phyloP scores from a whole-genome alignment of 495 filamentous ascomycete species.

The Monascus purpureus region DNA sequence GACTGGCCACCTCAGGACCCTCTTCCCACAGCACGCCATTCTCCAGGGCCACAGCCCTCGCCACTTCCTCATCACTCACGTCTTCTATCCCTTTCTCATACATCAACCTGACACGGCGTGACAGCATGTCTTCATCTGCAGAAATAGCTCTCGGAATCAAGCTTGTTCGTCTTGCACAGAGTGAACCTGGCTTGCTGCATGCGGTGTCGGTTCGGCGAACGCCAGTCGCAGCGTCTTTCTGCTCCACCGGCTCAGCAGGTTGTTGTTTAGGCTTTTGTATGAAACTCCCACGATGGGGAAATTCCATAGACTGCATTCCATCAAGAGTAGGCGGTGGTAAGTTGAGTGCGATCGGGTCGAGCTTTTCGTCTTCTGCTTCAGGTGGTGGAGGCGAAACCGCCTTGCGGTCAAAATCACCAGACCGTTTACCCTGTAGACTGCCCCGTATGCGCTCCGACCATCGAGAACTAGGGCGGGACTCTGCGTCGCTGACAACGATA shows the following conservation, averaged over 20 bases:
- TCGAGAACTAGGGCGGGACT: slow-evolving; percentile 23
- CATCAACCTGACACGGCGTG: slow-evolving; percentile 80
- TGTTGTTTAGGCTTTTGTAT: slow-evolving; percentile 5
- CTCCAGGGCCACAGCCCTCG: slow-evolving; percentile 31
- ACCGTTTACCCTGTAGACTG: slow-evolving; percentile 20
- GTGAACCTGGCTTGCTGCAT: slow-evolving; percentile 20
- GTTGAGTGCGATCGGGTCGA: too few relatives aligned
- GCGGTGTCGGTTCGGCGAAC: slow-evolving; percentile 24
- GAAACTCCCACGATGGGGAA: slow-evolving; percentile 42
- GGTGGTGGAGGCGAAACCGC: slow-evolving; percentile 15
- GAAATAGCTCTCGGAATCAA: slow-evolving; percentile 34
- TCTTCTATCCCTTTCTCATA: slow-evolving; percentile 61
- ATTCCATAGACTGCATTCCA: slow-evolving; percentile 39
- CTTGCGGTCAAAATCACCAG: slow-evolving; percentile 21
- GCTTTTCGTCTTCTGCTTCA: too few relatives aligned
- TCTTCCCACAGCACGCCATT: slow-evolving; percentile 47
- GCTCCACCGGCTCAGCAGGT: slow-evolving; percentile 3
- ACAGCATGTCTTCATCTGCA: slow-evolving; percentile 71
- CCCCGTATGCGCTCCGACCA: slow-evolving; percentile 35
- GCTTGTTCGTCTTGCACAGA: slow-evolving; percentile 22
- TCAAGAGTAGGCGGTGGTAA: slow-evolving; percentile 42
- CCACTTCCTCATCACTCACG: slow-evolving; percentile 35
- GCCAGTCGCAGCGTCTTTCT: slow-evolving; percentile 11
- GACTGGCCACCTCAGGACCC: slow-evolving; percentile 32
- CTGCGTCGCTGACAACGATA: slow-evolving; percentile 26